Conservation (phyloP, 345 rosid species). For the Eucalyptus erythrocorys region DNA sequence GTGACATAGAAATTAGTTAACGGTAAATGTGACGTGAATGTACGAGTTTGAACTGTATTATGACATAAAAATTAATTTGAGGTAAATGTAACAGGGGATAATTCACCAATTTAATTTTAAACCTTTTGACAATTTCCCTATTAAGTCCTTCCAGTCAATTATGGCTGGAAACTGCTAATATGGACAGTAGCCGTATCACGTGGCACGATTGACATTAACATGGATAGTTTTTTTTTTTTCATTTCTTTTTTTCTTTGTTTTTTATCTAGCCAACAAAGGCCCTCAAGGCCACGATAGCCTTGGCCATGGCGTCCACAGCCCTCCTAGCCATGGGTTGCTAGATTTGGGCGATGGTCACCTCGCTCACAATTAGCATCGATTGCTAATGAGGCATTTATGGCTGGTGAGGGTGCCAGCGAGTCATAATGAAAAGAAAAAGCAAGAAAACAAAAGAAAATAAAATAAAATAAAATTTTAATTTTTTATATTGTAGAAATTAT, state of each 20-base stretch:
- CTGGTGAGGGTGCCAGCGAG: background rate
- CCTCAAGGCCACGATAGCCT: too few species aligned
- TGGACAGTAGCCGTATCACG: accelerated
- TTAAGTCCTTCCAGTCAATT: background rate
- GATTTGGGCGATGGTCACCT: background rate
- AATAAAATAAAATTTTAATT: too few species aligned
- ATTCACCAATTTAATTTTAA: too few species aligned
- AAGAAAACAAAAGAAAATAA: too few species aligned
- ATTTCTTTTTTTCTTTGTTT: accelerated
- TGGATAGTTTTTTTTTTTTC: too few species aligned
- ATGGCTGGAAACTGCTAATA: background rate
- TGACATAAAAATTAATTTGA: background rate
- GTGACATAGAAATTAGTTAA: background rate
- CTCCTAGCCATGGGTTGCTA: background rate
- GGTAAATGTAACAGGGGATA: accelerated
- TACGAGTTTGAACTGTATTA: background rate
- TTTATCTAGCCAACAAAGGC: background rate
- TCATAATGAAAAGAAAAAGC: background rate
- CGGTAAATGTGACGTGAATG: accelerated
- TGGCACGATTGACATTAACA: too few species aligned
- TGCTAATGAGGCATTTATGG: background rate
- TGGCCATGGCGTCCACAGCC: too few species aligned
- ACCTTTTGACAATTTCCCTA: background rate
- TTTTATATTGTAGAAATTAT: too few species aligned
- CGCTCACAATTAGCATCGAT: too few species aligned